Base-by-base conservation (phyloP, 2,329 filamentous ascomycete genomes). In the Colletotrichum spaethianum region DNA sequence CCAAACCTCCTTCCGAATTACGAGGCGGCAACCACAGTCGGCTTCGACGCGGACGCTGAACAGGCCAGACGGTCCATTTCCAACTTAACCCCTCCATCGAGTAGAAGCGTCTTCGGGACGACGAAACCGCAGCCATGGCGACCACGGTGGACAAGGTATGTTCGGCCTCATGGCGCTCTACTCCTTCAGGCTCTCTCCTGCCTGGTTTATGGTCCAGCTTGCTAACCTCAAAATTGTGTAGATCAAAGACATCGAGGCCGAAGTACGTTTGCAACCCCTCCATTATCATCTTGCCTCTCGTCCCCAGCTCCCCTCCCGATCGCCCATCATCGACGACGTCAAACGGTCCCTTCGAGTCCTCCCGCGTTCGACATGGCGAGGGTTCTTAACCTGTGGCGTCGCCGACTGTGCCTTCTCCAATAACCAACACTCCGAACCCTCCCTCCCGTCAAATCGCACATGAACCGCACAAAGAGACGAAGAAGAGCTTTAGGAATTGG, bases 171-270 rank as follows among this genome's bases (percentile, higher is more conserved):
- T 55, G 26, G 28, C n/a, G n/a, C 11, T 40, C 42, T 28, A 18
- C 2, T 36, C 16, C 7, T 7, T 8, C 3, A 16, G 20, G 11
- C 23, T 16, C 46, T 16, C 46, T 31, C 55, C 61, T 66, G 69
- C 63, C 66, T 57, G 38, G 61, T 75, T 62, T 56, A 66, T 44
- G 31, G 5, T 44, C 53, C 3, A 70, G 2, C 33, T 46, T 73
- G 80, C 84, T 86, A 78, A 84, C 77, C 64, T 70, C 11, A 28
- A 11, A 38, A 61, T 74, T 66, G 74, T 75, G 81, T 80, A 96
- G 94, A 98, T 98, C 89, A 98, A 97, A 85, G 94, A 96, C 80
- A 94, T 98, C 84, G 96, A 98, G 93, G 86, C 93, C 87, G 96
- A 98, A 90, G 93, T 96, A 89, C 83, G 90, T 86, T 71, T 48